These are phyloP conservation scores for Rhodotorula sp. DNA, from an alignment of 1,284 basidiomycete species.

Conservation along the genomic window DNA sequence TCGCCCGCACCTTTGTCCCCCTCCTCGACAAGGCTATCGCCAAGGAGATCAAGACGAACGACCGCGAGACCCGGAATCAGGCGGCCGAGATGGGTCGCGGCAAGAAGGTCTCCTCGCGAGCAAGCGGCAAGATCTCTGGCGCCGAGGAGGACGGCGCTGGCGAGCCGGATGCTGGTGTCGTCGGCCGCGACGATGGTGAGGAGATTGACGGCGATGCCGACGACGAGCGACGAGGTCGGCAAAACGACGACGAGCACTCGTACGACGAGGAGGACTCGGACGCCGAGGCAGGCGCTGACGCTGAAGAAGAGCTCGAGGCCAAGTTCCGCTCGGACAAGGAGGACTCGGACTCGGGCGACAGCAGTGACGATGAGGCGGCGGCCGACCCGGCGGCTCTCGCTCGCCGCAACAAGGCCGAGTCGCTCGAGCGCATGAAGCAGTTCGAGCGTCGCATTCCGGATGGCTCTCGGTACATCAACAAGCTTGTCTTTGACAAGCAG, in stretches of 20 bases:
- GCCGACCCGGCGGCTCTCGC: constrained; percentile 48
- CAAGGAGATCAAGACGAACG: constrained; percentile 79
- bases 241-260: constrained; percentile 39
- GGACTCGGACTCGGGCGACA: constrained; percentile 41
- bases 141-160: constrained; percentile 33
- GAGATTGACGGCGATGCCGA: constrained; percentile 58
- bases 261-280: constrained; percentile 52
- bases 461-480: constrained; percentile 55
- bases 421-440: constrained; percentile 47
- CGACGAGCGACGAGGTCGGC: constrained; percentile 47
- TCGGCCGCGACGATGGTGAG: constrained; percentile 35
- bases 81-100: constrained; percentile 51
- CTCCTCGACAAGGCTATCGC: constrained; percentile 82
- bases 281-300: constrained; percentile 39
- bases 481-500: constrained; percentile 68
- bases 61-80: constrained; percentile 76
- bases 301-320: constrained; percentile 62
- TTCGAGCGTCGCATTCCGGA: constrained; percentile 55
- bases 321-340: constrained; percentile 52
- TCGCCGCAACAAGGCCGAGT: constrained; percentile 51
- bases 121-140: constrained; percentile 16
- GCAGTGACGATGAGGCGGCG: constrained; percentile 42
- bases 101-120: constrained; percentile 21
- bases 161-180: constrained; percentile 55
- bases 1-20: constrained; percentile 76